These are phyloP conservation scores for Tolypocladium endophyticum DNA, from an alignment of 2,329 filamentous ascomycete species.

Conservation along the genomic window DNA sequence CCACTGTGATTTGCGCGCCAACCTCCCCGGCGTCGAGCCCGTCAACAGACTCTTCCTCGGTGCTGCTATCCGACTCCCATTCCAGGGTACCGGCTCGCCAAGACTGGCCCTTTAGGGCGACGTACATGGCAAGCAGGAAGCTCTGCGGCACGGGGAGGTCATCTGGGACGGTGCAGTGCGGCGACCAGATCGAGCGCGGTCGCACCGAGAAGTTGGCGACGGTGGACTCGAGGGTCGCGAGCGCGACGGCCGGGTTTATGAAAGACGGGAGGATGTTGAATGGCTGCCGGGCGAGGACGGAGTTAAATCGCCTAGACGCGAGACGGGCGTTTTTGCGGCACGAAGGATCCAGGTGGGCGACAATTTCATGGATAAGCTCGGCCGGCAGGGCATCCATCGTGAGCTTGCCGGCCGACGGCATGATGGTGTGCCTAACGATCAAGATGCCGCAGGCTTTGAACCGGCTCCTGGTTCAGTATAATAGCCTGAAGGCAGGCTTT, in stretches of 20 bases:
- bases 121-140: slow-evolving; percentile 20
- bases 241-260: slow-evolving; percentile 14
- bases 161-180: slow-evolving; percentile 20
- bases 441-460: background rate
- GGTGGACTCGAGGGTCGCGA: slow-evolving; percentile 10
- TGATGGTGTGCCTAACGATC: background rate
- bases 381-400: slow-evolving; percentile 20
- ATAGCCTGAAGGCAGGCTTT: background rate
- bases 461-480: background rate
- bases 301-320: slow-evolving; percentile 20
- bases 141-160: slow-evolving; percentile 17
- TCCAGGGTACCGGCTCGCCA: slow-evolving; percentile 4
- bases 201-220: slow-evolving; percentile 12
- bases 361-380: slow-evolving; percentile 19
- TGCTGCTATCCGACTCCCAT: slow-evolving; percentile 3
- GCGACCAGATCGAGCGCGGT: slow-evolving; percentile 21
- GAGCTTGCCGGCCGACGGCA: background rate
- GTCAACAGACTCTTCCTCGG: slow-evolving; percentile 3
- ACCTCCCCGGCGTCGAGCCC: slow-evolving; percentile 1
- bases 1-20: slow-evolving; percentile 8
- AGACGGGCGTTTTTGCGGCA: slow-evolving; percentile 16
- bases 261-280: slow-evolving; percentile 19
- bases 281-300: slow-evolving; percentile 14
- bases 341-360: slow-evolving; percentile 12
- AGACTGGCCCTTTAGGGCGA: slow-evolving; percentile 15